Conservation (phyloP, 805 yeast genomes). For the Phaffomyces antillensis region DNA sequence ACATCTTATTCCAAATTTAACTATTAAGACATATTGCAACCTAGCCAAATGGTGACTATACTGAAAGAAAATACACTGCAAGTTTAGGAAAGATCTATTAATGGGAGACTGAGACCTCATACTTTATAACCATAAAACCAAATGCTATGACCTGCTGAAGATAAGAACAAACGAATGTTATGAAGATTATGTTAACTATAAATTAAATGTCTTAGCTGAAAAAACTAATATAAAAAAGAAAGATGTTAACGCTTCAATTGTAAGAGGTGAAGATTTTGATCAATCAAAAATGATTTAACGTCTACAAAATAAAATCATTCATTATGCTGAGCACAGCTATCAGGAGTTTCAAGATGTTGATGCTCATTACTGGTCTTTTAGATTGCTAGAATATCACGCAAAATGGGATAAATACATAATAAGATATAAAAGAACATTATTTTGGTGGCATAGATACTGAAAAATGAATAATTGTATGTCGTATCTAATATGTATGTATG, state of each 20-base stretch:
- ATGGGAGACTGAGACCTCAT: slow-evolving; percentile 33
- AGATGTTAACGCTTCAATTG: slow-evolving; percentile 17
- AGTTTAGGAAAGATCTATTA: slow-evolving; percentile 32
- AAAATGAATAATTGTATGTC: too few relatives aligned
- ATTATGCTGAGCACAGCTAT: slow-evolving; percentile 26
- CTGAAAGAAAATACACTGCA: slow-evolving; percentile 37
- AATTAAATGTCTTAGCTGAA: slow-evolving; percentile 28
- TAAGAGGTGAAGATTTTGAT: slow-evolving; percentile 27
- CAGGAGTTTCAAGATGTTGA: slow-evolving; percentile 30
- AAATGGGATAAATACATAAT: too few relatives aligned
- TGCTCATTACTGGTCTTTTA: too few relatives aligned
- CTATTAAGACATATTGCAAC: slow-evolving; percentile 43
- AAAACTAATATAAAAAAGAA: slow-evolving; percentile 25
- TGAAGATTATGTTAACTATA: slow-evolving; percentile 33
- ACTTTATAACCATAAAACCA: slow-evolving; percentile 35
- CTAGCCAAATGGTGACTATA: slow-evolving; percentile 31
- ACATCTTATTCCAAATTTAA: too few relatives aligned
- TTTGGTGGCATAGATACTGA: too few relatives aligned
- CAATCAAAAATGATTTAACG: slow-evolving; percentile 29
- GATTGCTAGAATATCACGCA: too few relatives aligned
- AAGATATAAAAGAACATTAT: too few relatives aligned
- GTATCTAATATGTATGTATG: too few relatives aligned
- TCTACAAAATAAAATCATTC: slow-evolving; percentile 21
- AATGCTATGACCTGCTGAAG: slow-evolving; percentile 28
- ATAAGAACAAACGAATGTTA: slow-evolving; percentile 34